Evolutionary conservation across 1,284 basidiomycete genomes (phyloP).

Genomic region (Acaromyces ingoldii): DNA sequence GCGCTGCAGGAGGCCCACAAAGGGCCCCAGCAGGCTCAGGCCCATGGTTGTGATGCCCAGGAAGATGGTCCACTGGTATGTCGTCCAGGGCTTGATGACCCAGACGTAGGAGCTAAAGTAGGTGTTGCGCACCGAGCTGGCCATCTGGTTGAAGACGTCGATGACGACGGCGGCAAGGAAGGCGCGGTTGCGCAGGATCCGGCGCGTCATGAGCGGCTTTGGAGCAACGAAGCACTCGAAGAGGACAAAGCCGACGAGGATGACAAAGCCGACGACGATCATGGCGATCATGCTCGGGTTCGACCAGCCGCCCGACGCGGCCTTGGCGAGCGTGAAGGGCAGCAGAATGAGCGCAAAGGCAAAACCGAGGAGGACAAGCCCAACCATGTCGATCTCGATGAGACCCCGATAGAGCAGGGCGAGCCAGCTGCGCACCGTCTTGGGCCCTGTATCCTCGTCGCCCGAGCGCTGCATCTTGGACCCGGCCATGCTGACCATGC

Average conservation of each 20-base stretch:
- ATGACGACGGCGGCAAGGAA: conserved; percentile 44
- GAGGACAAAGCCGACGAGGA: conserved; percentile 50
- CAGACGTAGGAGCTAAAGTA: conserved; percentile 53
- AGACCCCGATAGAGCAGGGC: conserved; percentile 17
- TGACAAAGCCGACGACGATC: conserved; percentile 51
- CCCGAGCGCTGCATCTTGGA: conserved; percentile 8
- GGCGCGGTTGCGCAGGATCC: conserved; percentile 52
- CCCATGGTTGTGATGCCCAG: conserved; percentile 21
- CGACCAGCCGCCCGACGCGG: conserved; percentile 46
- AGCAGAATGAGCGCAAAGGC: conserved; percentile 51
- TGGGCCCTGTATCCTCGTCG: too few species aligned
- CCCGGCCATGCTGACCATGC: conserved; percentile 12
- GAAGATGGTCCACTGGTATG: conserved; percentile 21
- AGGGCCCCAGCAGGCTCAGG: conserved; percentile 12
- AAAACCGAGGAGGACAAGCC: conserved; percentile 52
- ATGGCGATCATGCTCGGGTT: conserved; percentile 54
- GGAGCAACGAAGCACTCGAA: conserved; percentile 52
- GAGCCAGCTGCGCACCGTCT: background rate
- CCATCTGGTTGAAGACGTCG: conserved; percentile 52
- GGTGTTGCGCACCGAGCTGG: conserved; percentile 46
- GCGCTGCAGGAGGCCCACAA: conserved; percentile 5
- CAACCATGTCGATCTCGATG: conserved; percentile 51
- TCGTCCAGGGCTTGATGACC: conserved; percentile 45
- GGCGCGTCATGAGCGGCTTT: conserved; percentile 53
- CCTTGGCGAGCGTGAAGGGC: conserved; percentile 50